Conservation (phyloP, 2,329 filamentous ascomycete genomes). For the Mycosphaerella arachidis region DNA sequence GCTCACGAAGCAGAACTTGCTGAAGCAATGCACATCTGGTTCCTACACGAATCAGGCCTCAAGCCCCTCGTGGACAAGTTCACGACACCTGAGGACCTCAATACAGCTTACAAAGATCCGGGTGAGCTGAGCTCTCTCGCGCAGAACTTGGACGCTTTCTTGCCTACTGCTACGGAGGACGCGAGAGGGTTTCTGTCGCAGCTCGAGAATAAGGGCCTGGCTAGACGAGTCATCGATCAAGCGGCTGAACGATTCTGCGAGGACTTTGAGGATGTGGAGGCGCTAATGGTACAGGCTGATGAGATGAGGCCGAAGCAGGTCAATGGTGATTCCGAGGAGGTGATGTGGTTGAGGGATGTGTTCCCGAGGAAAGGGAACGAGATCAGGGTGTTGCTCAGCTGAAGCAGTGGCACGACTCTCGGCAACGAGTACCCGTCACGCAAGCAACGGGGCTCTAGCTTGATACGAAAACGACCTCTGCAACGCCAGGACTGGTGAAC, state of each 20-base stretch:
- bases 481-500: no score
- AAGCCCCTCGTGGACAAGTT: slow-evolving; percentile 38
- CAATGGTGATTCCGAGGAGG: slow-evolving; percentile 35
- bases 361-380: slow-evolving; percentile 63
- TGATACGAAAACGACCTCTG: no score
- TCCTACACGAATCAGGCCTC: slow-evolving; percentile 71
- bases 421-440: no score
- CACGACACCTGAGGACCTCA: slow-evolving; percentile 19
- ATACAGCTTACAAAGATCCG: slow-evolving; percentile 27
- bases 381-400: slow-evolving; percentile 60
- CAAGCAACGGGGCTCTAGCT: no score
- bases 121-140: slow-evolving; percentile 59
- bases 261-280: slow-evolving; percentile 72
- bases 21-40: slow-evolving; percentile 57
- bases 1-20: slow-evolving; percentile 48
- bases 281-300: slow-evolving; percentile 56
- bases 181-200: slow-evolving; percentile 74
- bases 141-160: slow-evolving; percentile 79
- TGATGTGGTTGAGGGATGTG: slow-evolving; percentile 47
- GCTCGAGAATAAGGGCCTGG: slow-evolving; percentile 67
- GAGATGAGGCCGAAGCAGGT: slow-evolving; percentile 39
- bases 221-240: slow-evolving; percentile 72
- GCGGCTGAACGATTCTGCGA: slow-evolving; percentile 79
- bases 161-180: slow-evolving; percentile 90
- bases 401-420: slow-evolving; percentile 7